phyloP scores from a whole-genome alignment of 129 eudicot species.

The Tagetes erecta region DNA sequence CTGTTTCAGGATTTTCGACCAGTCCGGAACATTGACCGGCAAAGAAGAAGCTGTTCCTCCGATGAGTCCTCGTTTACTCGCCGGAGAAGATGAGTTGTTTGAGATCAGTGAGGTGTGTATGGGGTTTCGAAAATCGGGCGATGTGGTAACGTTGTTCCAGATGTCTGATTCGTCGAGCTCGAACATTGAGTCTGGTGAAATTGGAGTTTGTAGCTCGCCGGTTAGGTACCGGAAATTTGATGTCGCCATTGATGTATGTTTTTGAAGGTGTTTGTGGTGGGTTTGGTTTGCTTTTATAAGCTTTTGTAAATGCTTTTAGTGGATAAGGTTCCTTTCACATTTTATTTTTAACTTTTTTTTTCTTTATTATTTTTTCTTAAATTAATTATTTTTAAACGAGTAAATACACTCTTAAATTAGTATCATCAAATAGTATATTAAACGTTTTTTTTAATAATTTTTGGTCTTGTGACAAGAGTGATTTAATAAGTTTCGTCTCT shows the following conservation, averaged over 20 bases:
- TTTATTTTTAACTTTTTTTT: too few relatives aligned
- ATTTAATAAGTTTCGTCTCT: too few relatives aligned
- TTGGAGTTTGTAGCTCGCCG: conserved; percentile 18
- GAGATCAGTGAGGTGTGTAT: conserved; percentile 36
- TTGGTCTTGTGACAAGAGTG: too few relatives aligned
- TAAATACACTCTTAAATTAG: too few relatives aligned
- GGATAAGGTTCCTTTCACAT: conserved; percentile 13
- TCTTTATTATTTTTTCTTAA: background rate
- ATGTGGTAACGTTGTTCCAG: conserved; percentile 56
- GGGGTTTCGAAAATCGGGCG: conserved; percentile 55
- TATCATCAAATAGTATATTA: too few relatives aligned
- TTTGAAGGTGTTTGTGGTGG: conserved; percentile 23
- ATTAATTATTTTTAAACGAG: too few relatives aligned
- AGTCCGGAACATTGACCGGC: conserved; percentile 78
- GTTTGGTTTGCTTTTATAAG: conserved; percentile 50
- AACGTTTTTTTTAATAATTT: too few relatives aligned
- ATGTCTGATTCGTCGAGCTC: conserved; percentile 83
- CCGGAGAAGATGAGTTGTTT: conserved; percentile 33
- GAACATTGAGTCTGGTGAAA: conserved; percentile 37
- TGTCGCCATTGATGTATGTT: conserved; percentile 49
- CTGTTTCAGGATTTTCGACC: conserved; percentile 67
- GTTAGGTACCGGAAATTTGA: conserved; percentile 56
- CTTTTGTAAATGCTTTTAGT: conserved; percentile 3
- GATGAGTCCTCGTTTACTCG: conserved; percentile 19
- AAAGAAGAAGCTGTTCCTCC: conserved; percentile 53